phyloP scores from a whole-genome alignment of 352 stramenopile species.

The Globisporangium spinosum region DNA sequence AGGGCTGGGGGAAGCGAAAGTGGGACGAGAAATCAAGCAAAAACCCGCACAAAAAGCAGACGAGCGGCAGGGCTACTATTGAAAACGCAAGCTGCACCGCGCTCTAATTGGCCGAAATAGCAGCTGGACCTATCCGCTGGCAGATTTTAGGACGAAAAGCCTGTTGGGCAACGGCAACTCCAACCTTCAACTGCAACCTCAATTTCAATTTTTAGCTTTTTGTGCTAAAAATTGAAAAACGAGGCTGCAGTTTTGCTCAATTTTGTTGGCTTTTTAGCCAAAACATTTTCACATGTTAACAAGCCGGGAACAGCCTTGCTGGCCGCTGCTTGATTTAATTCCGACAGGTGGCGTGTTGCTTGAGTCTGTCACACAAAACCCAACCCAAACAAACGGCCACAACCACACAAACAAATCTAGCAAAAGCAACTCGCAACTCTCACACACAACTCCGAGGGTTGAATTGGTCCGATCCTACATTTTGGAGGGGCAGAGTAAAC shows the following conservation, averaged over 20 bases:
- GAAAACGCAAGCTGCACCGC: neutral
- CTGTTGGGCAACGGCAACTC: constrained; percentile 8
- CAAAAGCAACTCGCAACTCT: too few species aligned
- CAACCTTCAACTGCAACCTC: constrained; percentile 2
- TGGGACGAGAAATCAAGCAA: constrained; percentile 21
- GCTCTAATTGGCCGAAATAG: constrained; percentile 1
- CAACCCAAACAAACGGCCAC: neutral
- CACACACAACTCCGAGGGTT: too few species aligned
- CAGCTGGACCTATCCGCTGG: neutral
- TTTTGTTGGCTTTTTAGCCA: too few species aligned
- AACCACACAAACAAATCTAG: neutral
- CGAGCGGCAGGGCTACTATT: constrained; percentile 4
- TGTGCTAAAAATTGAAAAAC: neutral
- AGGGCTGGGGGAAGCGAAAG: neutral
- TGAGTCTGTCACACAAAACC: neutral
- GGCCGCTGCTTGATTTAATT: neutral
- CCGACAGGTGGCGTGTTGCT: neutral
- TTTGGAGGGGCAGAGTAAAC: too few species aligned
- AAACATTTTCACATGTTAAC: neutral
- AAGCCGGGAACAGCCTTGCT: neutral
- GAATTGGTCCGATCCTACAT: too few species aligned
- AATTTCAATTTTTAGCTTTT: neutral
- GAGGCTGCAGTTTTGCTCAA: too few species aligned
- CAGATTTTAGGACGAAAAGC: neutral
- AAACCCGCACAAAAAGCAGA: constrained; percentile 14